A percentile compares a stretch with the other conserved stretches of the same genome.
These are phyloP conservation scores for Fraxinus anomala DNA, from an alignment of 257 asterid species.

Conservation along the genomic window DNA sequence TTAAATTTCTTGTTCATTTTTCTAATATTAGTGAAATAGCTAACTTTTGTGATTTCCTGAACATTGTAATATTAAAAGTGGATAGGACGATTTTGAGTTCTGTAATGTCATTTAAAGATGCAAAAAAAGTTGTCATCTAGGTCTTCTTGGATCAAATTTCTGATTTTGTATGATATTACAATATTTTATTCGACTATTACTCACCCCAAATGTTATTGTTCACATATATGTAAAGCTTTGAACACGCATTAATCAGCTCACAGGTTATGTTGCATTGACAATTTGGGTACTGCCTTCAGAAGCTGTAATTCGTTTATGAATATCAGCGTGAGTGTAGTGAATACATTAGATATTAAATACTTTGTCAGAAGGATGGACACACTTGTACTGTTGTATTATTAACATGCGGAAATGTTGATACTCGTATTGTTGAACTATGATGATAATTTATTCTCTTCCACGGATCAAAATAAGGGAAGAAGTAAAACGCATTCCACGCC, in stretches of 20 bases:
- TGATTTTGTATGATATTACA: neutral
- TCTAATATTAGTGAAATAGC: constrained; percentile 1
- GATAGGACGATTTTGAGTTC: neutral
- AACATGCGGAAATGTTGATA: neutral
- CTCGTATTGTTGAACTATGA: neutral
- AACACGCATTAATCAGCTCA: neutral
- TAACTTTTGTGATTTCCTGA: neutral
- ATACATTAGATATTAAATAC: neutral
- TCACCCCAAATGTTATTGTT: neutral
- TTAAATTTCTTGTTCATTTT: constrained; percentile 19
- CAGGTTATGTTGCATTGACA: neutral
- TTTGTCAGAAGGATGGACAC: neutral
- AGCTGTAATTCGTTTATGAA: neutral
- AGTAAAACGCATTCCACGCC: neutral
- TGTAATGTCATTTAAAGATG: constrained; percentile 4
- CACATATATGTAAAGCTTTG: neutral
- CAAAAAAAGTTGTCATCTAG: neutral
- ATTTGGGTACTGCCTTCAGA: neutral
- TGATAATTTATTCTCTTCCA: neutral
- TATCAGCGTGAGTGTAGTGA: neutral
- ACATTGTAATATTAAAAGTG: neutral
- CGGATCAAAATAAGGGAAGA: neutral
- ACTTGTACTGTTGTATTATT: neutral
- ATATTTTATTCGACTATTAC: neutral
- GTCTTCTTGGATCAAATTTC: neutral